Conservation (phyloP, 352 stramenopile genomes). For the Albugo candida region DNA sequence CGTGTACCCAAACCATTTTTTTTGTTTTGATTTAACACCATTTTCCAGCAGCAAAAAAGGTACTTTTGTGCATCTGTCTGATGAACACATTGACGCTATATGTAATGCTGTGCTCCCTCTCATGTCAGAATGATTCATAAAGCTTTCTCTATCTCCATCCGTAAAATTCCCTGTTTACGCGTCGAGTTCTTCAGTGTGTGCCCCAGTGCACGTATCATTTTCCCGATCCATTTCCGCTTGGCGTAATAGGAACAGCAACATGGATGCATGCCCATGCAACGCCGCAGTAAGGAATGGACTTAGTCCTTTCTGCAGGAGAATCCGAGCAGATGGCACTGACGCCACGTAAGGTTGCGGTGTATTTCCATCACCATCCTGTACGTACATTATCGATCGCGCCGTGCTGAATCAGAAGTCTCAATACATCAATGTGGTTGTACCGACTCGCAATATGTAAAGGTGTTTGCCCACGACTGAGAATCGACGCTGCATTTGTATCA, state of each 20-base stretch:
- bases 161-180: not conserved
- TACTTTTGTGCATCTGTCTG: constrained; percentile 65
- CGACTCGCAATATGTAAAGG: constrained; percentile 59
- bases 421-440: constrained; percentile 31
- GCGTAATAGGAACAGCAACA: constrained; percentile 53
- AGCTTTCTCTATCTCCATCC: constrained; percentile 19
- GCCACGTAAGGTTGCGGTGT: constrained; percentile 47
- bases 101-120: constrained; percentile 75
- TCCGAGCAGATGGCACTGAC: constrained; percentile 42
- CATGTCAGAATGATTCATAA: constrained; percentile 64
- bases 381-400: constrained; percentile 53
- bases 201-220: constrained; percentile 1
- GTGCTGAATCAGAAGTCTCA: constrained; percentile 40
- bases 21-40: constrained; percentile 40
- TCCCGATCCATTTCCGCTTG: constrained; percentile 31
- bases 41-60: constrained; percentile 64
- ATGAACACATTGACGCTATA: constrained; percentile 60
- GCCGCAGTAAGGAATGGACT: constrained; percentile 59
- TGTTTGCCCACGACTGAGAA: constrained; percentile 49
- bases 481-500: constrained; percentile 49
- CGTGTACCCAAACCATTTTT: constrained; percentile 79
- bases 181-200: too few species aligned
- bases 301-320: constrained; percentile 30
- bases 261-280: constrained; percentile 51
- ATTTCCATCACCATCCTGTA: constrained; percentile 57